Percentiles rank a stretch among this genome's conserved stretches.
Conservation (phyloP, 148 eudicot species). For the Rhododendron griersonianum region DNA sequence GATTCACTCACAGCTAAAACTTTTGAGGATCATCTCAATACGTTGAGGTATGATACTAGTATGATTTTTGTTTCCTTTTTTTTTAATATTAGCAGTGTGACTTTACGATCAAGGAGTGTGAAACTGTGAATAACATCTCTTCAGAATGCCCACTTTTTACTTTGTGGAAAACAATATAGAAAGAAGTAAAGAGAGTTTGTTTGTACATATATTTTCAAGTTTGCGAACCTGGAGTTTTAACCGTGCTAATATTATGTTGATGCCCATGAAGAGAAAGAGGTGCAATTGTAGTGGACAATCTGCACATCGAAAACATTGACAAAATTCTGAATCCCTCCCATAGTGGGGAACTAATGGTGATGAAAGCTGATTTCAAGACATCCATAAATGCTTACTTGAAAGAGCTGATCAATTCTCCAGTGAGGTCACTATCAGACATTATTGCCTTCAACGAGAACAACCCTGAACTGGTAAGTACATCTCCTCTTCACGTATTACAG, state of each 20-base stretch:
- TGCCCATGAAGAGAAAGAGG: slow-evolving; percentile 23
- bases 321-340: slow-evolving; percentile 12
- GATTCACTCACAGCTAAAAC: background rate
- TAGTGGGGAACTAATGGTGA: slow-evolving; percentile 25
- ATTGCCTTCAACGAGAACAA: slow-evolving; percentile 29
- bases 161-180: background rate
- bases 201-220: background rate
- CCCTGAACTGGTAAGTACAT: slow-evolving; percentile 21
- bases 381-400: slow-evolving; percentile 32
- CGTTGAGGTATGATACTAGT: slow-evolving; percentile 25
- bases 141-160: background rate
- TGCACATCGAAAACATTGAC: slow-evolving; percentile 22
- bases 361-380: slow-evolving; percentile 33
- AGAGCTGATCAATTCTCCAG: slow-evolving; percentile 22
- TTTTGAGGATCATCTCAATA: slow-evolving; percentile 29
- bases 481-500: background rate
- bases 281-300: slow-evolving; percentile 32
- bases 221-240: background rate
- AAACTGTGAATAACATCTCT: background rate
- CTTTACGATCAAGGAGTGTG: background rate
- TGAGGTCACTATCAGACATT: slow-evolving; percentile 34
- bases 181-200: background rate
- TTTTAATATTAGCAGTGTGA: background rate
- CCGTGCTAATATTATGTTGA: background rate
- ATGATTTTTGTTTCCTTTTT: background rate